Base-by-base conservation (phyloP, 2,329 filamentous ascomycete species). In the Aspergillus intermedius region DNA sequence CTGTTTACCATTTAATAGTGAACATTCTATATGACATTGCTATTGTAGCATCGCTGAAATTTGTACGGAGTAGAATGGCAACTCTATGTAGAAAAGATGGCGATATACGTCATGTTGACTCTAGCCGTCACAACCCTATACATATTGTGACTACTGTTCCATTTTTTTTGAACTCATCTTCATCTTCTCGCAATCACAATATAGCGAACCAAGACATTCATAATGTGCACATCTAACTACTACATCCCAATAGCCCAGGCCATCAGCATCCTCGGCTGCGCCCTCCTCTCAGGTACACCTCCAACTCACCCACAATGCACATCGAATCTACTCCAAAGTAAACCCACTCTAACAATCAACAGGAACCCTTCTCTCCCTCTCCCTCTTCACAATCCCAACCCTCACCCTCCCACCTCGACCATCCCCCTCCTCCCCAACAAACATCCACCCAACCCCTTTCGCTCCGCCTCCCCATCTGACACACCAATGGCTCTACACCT, bases 401-500 rank as follows among this genome's bases (percentile, higher is more conserved):
- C 45, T 65, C 4, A 8, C 48, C 9, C 44, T 59, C 13, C 56
- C 61, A 22, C 46, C 54, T 5, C 56, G 54, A 44, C 41, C 46
- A 19, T 23, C 44, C 17, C 48, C 41, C 12, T 21, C 34, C 41
- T n/a, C 28, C n/a, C 40, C 39, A n/a, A 17, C 17, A 17, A 4
- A 22, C 51, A 45, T 15, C 47, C 48, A 25, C 5, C 39, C 4
- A 34, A 37, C n/a, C 8, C 53, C 61, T n/a, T 58, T 45, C 15
- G 50, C 58, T 7, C 44, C 59, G 3, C 44, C 51, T 32, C 47
- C 60, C 9, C 60, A 65, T 47, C 45, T 67, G 19, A 56, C 60
- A 15, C 60, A 58, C 34, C 62, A 67, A 52, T 67, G 62, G 61
- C 48, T 57, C 22, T 47, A 59, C 40, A 44, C 57, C 28, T 67